phyloP scores from a whole-genome alignment of 2,329 filamentous ascomycete genomes.

The Nannizzia gypsea region DNA sequence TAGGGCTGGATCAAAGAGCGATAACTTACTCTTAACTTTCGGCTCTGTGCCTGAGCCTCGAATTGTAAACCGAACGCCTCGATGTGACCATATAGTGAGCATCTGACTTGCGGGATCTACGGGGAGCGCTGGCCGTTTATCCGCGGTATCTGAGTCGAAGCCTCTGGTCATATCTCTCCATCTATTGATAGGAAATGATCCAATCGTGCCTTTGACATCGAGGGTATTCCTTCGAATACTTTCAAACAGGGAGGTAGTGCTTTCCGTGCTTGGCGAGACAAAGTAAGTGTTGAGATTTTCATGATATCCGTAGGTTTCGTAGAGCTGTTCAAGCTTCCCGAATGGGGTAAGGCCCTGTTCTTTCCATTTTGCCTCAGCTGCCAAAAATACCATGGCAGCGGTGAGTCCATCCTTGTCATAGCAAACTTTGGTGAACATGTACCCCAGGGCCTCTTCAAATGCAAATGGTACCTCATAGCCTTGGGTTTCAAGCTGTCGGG shows the following conservation, averaged over 20 bases:
- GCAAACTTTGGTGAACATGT: slow-evolving; percentile 52
- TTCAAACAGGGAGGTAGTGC: slow-evolving; percentile 44
- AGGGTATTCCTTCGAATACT: slow-evolving; percentile 38
- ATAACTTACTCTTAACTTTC: slow-evolving; percentile 47
- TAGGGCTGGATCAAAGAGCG: background rate
- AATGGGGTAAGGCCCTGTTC: slow-evolving; percentile 45
- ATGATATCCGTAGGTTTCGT: slow-evolving; percentile 47
- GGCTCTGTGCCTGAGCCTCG: slow-evolving; percentile 54
- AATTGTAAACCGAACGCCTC: slow-evolving; percentile 45
- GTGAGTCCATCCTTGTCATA: slow-evolving; percentile 55
- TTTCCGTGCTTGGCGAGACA: slow-evolving; percentile 43
- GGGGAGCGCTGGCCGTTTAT: slow-evolving; percentile 44
- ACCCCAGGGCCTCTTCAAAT: slow-evolving; percentile 55
- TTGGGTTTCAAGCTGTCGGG: slow-evolving; percentile 38
- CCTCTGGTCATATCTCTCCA: slow-evolving; percentile 53
- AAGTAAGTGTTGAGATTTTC: slow-evolving; percentile 55
- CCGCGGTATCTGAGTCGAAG: slow-evolving; percentile 44
- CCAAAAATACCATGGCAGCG: slow-evolving; percentile 48
- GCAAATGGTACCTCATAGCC: slow-evolving; percentile 46
- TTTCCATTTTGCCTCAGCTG: slow-evolving; percentile 41
- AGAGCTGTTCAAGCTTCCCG: slow-evolving; percentile 46
- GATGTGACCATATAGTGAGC: slow-evolving; percentile 49
- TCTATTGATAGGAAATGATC: slow-evolving; percentile 41
- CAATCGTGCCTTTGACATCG: slow-evolving; percentile 37
- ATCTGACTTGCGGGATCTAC: slow-evolving; percentile 49